phyloP scores from a whole-genome alignment of 2,329 filamentous ascomycete species.

The Pezizomycotina sp. region DNA sequence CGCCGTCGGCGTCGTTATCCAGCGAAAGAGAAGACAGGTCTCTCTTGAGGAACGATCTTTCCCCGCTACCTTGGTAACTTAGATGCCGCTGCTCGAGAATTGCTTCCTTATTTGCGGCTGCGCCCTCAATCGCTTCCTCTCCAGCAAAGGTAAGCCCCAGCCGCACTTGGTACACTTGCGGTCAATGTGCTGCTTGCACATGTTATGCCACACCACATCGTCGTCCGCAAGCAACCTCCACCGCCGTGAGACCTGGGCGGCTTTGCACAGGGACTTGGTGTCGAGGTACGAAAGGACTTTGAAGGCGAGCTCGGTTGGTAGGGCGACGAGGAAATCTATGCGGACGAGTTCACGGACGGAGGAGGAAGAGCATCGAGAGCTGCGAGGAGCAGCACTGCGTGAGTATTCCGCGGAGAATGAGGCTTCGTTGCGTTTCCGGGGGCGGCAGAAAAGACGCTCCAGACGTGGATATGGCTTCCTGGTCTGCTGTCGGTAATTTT shows the following conservation, averaged over 20 bases:
- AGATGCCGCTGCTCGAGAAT: too few relatives aligned
- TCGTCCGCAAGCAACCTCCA: conserved; percentile 90
- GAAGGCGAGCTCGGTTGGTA: conserved; percentile 80
- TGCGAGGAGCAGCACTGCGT: conserved; percentile 96
- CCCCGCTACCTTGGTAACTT: conserved; percentile 10
- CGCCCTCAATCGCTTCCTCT: conserved; percentile 72
- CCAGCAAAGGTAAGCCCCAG: conserved; percentile 79
- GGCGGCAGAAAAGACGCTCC: conserved; percentile 92
- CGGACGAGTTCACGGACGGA: conserved; percentile 88
- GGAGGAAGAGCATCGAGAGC: conserved; percentile 75
- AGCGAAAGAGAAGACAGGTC: conserved; percentile 21
- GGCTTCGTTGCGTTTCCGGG: conserved; percentile 81
- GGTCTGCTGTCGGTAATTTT: conserved; percentile 63
- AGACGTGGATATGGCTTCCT: conserved; percentile 95
- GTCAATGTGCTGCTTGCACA: conserved; percentile 96
- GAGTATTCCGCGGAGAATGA: conserved; percentile 93
- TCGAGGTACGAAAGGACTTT: conserved; percentile 88
- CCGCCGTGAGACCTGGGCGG: conserved; percentile 75
- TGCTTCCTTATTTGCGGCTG: conserved; percentile 80
- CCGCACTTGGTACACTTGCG: conserved; percentile 88
- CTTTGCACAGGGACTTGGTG: conserved; percentile 85
- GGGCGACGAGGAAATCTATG: conserved; percentile 83
- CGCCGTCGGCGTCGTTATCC: conserved; percentile 20
- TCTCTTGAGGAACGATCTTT: conserved; percentile 17
- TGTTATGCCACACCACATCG: conserved; percentile 92